Evolutionary conservation across 768 basidiomycete species (phyloP).

Genomic region (Sutorius australiensis): DNA sequence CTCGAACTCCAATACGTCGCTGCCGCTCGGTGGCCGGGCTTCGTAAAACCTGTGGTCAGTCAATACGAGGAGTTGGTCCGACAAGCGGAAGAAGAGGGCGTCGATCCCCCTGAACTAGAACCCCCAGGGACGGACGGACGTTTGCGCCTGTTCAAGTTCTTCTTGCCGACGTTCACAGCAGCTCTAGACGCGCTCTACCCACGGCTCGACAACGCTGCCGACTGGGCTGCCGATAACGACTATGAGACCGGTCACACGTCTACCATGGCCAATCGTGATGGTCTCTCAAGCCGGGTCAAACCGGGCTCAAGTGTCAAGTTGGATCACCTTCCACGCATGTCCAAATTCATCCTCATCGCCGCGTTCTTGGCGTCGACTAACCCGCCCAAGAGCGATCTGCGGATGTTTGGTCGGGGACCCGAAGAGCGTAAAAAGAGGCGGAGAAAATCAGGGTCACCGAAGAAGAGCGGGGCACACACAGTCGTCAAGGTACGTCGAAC

Average conservation of each 20-base stretch:
- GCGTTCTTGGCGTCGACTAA: constrained; percentile 84
- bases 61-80: constrained; percentile 33
- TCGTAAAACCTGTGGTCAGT: constrained; percentile 64
- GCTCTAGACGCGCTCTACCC: constrained; percentile 70
- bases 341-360: constrained; percentile 72
- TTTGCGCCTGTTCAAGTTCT: constrained; percentile 61
- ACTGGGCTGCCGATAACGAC: constrained; percentile 56
- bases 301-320: constrained; percentile 17
- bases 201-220: constrained; percentile 56
- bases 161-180: constrained; percentile 56
- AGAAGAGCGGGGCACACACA: constrained; percentile 35
- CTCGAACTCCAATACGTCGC: constrained; percentile 72
- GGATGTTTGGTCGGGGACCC: constrained; percentile 75
- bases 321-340: constrained; percentile 55
- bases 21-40: constrained; percentile 78
- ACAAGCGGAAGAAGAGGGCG: constrained; percentile 21
- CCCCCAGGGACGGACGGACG: constrained; percentile 55
- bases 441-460: constrained; percentile 37
- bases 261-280: not conserved
- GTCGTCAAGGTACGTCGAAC: constrained; percentile 42
- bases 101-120: constrained; percentile 26
- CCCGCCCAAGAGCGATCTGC: constrained; percentile 71
- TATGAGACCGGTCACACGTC: constrained; percentile 30
- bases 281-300: constrained; percentile 2
- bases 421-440: constrained; percentile 63